Evolutionary conservation across 208 protist species (phyloP), one percentile per base, ranked within the genome.

Genomic region (Crithidia fasciculata): DNA sequence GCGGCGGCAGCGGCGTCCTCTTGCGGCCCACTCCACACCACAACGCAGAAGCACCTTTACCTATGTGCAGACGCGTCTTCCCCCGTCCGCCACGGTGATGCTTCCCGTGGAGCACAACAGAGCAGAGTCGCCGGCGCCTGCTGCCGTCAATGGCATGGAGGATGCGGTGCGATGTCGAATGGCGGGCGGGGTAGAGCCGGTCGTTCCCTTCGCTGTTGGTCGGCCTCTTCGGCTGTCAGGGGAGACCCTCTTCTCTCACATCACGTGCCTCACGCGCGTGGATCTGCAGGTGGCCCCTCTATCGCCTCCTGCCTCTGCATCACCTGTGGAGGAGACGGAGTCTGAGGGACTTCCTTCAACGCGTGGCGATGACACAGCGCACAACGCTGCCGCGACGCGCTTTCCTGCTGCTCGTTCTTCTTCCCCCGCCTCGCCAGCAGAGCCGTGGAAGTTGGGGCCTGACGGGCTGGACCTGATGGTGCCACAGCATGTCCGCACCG

Each of bases 361-460:
- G 45, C 9, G 45, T 49, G 45, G 45, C 7, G 9, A 58, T 58
- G 28, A 2, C 54, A 37, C 16, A 0, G 54, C 8, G 16, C 16
- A 18, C 8, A 16, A 37, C 6, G 54, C 18, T 18, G 8, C 16
- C 9, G 16, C 28, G 7, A 18, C 16, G 16, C 28, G 18, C 54
- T 18, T 12, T 19, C 18, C 18, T 10, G 8, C 54, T 39, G 28
- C 54, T 18, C 8, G 8, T 18, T 0, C 8, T 58, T 18, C 56
- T n/a, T 36, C 44, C 12, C 2, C 43, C 50, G 55, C 40, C 28
- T 15, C 39, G 52, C 49, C 49, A 12, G 63, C n/a, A 4, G 90
- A 95, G 68, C 85, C 87, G 39, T 92, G 87, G 84, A 82, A 82
- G 41, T 61, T 95, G 19, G 90, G 89, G 10, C 80, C 83, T 28